Evolutionary conservation across 1,284 basidiomycete genomes (phyloP).

Genomic region (Sanghuangporus sanghuang): DNA sequence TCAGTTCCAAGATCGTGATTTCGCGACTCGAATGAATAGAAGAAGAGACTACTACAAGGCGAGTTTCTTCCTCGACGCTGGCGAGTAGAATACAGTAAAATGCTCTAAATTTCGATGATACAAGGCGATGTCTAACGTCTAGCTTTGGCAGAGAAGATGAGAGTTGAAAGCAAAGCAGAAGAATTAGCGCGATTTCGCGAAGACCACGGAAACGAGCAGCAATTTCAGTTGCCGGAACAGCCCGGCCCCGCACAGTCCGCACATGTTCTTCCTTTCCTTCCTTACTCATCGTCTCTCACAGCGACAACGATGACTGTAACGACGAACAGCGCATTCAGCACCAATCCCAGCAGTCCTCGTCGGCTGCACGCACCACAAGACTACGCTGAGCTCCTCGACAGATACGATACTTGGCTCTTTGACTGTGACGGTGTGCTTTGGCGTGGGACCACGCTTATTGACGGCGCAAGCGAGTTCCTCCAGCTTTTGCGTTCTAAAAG

Average conservation of each 20-base stretch:
- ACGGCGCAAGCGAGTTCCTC: conserved; percentile 74
- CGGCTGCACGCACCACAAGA: conserved; percentile 39
- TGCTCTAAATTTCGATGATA: background rate
- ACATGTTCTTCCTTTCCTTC: background rate
- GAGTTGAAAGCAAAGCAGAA: background rate
- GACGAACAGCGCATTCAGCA: background rate
- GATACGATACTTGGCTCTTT: conserved; percentile 90
- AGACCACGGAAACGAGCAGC: background rate
- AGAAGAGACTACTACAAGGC: too few species aligned
- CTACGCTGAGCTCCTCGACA: conserved; percentile 60
- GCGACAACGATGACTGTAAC: background rate
- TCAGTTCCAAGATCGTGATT: background rate
- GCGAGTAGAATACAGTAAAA: background rate
- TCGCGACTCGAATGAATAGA: background rate
- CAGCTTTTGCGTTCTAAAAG: conserved; percentile 59
- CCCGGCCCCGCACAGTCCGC: background rate
- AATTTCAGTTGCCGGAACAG: background rate
- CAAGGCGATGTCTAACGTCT: background rate
- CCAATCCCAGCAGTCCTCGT: background rate
- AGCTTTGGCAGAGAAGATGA: background rate
- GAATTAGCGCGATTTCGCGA: background rate
- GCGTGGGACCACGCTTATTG: conserved; percentile 79
- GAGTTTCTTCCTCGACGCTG: too few species aligned
- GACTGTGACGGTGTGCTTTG: conserved; percentile 98
- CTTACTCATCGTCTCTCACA: background rate